Conservation (phyloP, 169 alveolate species). For the Plasmodium inui region DNA sequence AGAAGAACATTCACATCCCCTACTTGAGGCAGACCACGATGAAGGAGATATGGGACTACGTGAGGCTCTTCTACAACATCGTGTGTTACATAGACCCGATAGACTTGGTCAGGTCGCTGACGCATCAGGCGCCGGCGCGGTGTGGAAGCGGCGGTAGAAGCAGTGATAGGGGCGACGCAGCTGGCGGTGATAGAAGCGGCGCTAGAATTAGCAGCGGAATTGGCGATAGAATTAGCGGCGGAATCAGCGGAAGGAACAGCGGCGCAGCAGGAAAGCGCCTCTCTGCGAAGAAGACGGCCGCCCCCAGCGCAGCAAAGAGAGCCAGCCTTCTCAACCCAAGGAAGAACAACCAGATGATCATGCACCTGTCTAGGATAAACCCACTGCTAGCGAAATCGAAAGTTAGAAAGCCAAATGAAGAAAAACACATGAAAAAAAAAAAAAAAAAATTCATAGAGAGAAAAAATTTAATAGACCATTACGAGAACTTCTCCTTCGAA, state of each 20-base stretch:
- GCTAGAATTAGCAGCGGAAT: too few relatives aligned
- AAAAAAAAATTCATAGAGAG: slow-evolving; percentile 54
- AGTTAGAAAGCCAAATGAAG: slow-evolving; percentile 72
- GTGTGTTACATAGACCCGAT: slow-evolving; percentile 68
- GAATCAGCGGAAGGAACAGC: too few relatives aligned
- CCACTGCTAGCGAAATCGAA: slow-evolving; percentile 49
- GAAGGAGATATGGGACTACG: slow-evolving; percentile 70
- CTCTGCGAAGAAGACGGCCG: neutral
- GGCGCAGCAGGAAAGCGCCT: neutral
- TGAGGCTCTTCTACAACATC: slow-evolving; percentile 46
- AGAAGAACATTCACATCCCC: slow-evolving; percentile 54
- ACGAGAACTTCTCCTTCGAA: slow-evolving; percentile 52
- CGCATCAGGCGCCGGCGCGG: slow-evolving; percentile 3
- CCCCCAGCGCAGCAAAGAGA: neutral
- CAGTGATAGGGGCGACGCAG: neutral
- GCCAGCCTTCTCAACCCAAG: slow-evolving; percentile 12
- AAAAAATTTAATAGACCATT: slow-evolving; percentile 51
- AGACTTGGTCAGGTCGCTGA: slow-evolving; percentile 52
- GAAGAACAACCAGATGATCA: slow-evolving; percentile 41
- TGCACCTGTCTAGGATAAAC: slow-evolving; percentile 59
- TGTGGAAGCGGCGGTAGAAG: neutral
- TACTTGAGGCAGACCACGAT: slow-evolving; percentile 43
- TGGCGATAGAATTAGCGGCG: neutral
- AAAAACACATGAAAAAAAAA: slow-evolving; percentile 60
- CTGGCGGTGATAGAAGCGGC: neutral